Conservation (phyloP, 2,329 filamentous ascomycete genomes). For the Xylariaceae sp. region DNA sequence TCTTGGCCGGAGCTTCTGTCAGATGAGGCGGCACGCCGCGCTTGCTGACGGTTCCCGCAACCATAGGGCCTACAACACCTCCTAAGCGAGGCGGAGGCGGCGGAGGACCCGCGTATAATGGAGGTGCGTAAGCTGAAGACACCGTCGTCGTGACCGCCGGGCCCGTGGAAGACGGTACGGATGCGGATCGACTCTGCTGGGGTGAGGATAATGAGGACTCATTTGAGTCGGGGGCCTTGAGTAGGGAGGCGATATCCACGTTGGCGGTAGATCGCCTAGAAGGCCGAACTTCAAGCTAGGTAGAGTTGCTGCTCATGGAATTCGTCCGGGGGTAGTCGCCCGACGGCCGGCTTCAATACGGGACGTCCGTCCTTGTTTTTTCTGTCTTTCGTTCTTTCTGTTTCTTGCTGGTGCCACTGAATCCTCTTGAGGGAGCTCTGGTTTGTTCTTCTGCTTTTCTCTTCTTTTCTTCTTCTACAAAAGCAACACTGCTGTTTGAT, state of each 20-base stretch:
- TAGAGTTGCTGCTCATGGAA: slow-evolving; percentile 33
- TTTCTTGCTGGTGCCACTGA: slow-evolving; percentile 8
- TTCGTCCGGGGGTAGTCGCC: slow-evolving; percentile 16
- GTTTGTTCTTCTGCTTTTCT: not conserved
- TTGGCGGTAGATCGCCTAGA: slow-evolving; percentile 52
- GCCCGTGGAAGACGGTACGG: slow-evolving; percentile 34
- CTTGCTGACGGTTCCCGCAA: slow-evolving; percentile 35
- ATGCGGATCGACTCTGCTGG: slow-evolving; percentile 35
- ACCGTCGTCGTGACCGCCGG: slow-evolving; percentile 35
- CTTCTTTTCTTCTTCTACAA: not conserved
- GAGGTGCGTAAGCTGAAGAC: slow-evolving; percentile 23
- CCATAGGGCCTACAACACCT: slow-evolving; percentile 30
- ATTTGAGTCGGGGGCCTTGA: slow-evolving; percentile 71
- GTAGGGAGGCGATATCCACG: slow-evolving; percentile 92
- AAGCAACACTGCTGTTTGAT: slow-evolving; percentile 11
- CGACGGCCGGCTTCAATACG: slow-evolving; percentile 17
- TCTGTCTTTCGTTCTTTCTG: not conserved
- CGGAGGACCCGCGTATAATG: slow-evolving; percentile 24
- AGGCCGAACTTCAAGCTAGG: slow-evolving; percentile 31
- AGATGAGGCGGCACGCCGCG: slow-evolving; percentile 51
- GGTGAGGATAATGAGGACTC: slow-evolving; percentile 55
- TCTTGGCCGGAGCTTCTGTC: slow-evolving; percentile 71
- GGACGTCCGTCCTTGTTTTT: slow-evolving; percentile 8
- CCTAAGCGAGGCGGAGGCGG: slow-evolving; percentile 18
- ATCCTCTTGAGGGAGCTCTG: slow-evolving; percentile 10